A percentile compares a stretch with the other conserved stretches of the same genome.
Evolutionary conservation across 495 filamentous ascomycete species (phyloP).

Genomic region (Paragyromitra xinjiangensis): DNA sequence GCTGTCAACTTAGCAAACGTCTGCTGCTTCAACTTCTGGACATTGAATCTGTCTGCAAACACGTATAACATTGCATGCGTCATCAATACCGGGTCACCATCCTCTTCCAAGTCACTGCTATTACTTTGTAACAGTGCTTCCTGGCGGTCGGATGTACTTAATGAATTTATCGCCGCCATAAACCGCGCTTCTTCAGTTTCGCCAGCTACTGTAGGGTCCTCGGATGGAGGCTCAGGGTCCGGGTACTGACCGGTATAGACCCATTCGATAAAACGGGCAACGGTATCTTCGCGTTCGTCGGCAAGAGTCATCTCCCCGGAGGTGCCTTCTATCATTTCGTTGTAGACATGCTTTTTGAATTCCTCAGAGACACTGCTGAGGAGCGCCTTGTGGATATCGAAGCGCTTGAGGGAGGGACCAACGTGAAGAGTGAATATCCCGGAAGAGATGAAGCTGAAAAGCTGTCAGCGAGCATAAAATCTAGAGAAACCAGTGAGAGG

Average conservation of each 20-base stretch:
- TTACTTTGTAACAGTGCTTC: not conserved
- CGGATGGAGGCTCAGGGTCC: not conserved
- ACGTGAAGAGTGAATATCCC: constrained; percentile 33
- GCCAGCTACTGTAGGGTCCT: not conserved
- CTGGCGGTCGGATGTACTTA: no score
- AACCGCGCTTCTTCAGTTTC: no score
- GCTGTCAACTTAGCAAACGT: constrained; percentile 4
- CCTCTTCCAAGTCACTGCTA: not conserved
- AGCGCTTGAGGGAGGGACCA: constrained; percentile 11
- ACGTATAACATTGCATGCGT: constrained; percentile 29
- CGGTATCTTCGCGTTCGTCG: constrained; percentile 25
- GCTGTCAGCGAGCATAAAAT: not conserved
- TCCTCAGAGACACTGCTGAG: constrained; percentile 31
- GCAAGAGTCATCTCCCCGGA: constrained; percentile 23
- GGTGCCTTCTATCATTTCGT: constrained; percentile 40
- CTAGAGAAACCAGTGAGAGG: no score
- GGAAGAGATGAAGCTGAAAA: constrained; percentile 34
- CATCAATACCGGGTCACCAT: constrained; percentile 20
- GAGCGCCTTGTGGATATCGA: constrained; percentile 45
- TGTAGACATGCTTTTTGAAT: constrained; percentile 38
- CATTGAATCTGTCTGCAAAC: constrained; percentile 36
- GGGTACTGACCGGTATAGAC: constrained; percentile 40
- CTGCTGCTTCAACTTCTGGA: constrained; percentile 13
- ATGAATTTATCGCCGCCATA: no score
- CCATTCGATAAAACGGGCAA: constrained; percentile 36